A percentile compares a stretch with the other conserved stretches of the same genome.
Conservation (phyloP, 768 basidiomycete species). For the Candolleomyces efflorescens region DNA sequence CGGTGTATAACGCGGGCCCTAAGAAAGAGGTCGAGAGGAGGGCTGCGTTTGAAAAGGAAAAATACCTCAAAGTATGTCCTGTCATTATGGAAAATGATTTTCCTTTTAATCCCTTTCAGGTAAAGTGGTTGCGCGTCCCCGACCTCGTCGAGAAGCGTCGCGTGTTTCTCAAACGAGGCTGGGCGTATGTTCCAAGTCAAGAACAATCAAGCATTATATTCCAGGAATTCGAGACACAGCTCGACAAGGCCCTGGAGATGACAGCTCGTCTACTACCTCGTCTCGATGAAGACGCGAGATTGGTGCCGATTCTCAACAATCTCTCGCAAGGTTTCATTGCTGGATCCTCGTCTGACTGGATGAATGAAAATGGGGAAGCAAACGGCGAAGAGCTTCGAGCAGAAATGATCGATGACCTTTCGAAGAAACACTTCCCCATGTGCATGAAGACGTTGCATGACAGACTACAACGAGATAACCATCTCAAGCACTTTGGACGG, state of each 20-base stretch:
- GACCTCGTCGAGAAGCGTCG: constrained; percentile 82
- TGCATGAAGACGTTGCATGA: constrained; percentile 94
- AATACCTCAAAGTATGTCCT: constrained; percentile 64
- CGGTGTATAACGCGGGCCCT: constrained; percentile 35
- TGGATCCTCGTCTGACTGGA: constrained; percentile 85
- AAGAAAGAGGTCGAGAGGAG: constrained; percentile 29
- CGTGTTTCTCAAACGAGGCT: constrained; percentile 53
- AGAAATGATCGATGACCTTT: constrained; percentile 89
- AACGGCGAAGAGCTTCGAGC: constrained; percentile 71
- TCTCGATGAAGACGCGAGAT: constrained; percentile 90
- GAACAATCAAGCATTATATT: constrained; percentile 71
- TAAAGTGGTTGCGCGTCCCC: constrained; percentile 94
- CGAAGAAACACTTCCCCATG: constrained; percentile 86
- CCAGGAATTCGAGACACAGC: constrained; percentile 73
- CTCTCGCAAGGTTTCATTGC: constrained; percentile 92
- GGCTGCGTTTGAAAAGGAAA: constrained; percentile 43
- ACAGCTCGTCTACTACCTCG: constrained; percentile 86
- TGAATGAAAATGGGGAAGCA: constrained; percentile 45
- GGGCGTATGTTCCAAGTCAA: constrained; percentile 21
- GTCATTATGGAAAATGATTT: background rate
- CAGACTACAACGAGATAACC: constrained; percentile 67
- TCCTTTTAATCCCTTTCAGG: constrained; percentile 39
- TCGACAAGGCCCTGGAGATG: constrained; percentile 61
- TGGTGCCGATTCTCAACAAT: constrained; percentile 85
- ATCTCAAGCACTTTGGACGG: constrained; percentile 90